Percentiles rank a stretch among this genome's conserved stretches.
phyloP scores from a whole-genome alignment of 257 asterid genomes.

The Solanum megistacrolobum region DNA sequence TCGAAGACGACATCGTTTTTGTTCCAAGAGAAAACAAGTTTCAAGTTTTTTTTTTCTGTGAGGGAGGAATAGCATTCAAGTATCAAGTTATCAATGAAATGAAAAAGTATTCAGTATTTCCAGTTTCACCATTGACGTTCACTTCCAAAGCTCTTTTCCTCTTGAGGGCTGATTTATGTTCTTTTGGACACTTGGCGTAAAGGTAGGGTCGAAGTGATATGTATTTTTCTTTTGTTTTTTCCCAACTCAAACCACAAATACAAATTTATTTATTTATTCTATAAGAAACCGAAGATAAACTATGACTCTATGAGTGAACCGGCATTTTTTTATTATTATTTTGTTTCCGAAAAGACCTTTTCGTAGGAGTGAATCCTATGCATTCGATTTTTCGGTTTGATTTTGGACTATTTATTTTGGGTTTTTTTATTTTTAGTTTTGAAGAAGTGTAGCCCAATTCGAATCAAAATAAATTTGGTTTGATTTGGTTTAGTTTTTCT shows the following conservation, averaged over 20 bases:
- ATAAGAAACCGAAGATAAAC: background rate
- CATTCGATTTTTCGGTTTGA: too few relatives aligned
- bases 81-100: background rate
- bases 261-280: too few relatives aligned
- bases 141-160: background rate
- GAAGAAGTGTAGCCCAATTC: too few relatives aligned
- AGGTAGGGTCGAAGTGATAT: background rate
- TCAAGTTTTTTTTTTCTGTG: background rate
- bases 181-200: background rate
- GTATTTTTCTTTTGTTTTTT: background rate
- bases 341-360: background rate
- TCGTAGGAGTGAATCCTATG: background rate
- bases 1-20: conserved; percentile 27
- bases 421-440: too few relatives aligned
- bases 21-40: background rate
- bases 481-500: too few relatives aligned
- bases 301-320: background rate
- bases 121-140: background rate
- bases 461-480: too few relatives aligned
- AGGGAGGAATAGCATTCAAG: background rate
- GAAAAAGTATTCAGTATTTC: background rate
- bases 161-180: background rate
- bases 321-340: background rate
- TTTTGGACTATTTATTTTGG: too few relatives aligned
- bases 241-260: background rate